Evolutionary conservation across 1,139 yeast genomes (phyloP).

Genomic region (Cylindricascospora bacillispora): DNA sequence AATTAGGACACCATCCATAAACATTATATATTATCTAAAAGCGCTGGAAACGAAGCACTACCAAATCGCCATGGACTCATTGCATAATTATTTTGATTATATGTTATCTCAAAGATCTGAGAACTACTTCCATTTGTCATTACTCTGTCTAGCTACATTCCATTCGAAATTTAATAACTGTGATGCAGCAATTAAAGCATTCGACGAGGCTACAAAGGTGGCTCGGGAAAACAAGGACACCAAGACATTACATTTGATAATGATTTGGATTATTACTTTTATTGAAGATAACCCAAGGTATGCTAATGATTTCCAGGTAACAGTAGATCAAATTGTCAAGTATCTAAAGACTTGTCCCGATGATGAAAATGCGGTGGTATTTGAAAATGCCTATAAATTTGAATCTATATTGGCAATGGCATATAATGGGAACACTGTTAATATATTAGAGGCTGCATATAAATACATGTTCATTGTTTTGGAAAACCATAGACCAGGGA

Average conservation of each 20-base stretch:
- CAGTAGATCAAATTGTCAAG: slow-evolving; percentile 47
- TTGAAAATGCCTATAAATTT: slow-evolving; percentile 20
- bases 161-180: slow-evolving; percentile 69
- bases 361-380: slow-evolving; percentile 12
- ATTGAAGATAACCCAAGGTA: slow-evolving; percentile 54
- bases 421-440: slow-evolving; percentile 9
- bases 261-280: slow-evolving; percentile 69
- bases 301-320: slow-evolving; percentile 31
- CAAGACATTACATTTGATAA: slow-evolving; percentile 58
- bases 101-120: slow-evolving; percentile 42
- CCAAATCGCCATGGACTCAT: slow-evolving; percentile 56
- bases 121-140: slow-evolving; percentile 49
- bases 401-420: slow-evolving; percentile 16
- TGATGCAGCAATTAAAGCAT: slow-evolving; percentile 63
- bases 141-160: slow-evolving; percentile 63
- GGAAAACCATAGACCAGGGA: slow-evolving; percentile 7
- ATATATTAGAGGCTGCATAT: slow-evolving; percentile 13
- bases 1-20: slow-evolving; percentile 47
- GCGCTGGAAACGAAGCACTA: slow-evolving; percentile 51
- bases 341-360: slow-evolving; percentile 34
- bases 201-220: slow-evolving; percentile 77
- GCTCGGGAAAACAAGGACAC: slow-evolving; percentile 80
- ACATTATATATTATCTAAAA: slow-evolving; percentile 54
- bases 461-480: slow-evolving; percentile 15
- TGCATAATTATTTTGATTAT: slow-evolving; percentile 79